A percentile compares a stretch with the other conserved stretches of the same genome.
phyloP scores from a whole-genome alignment of 371 early-diverging fungal genomes.

The Lichtheimia hyalospora region DNA sequence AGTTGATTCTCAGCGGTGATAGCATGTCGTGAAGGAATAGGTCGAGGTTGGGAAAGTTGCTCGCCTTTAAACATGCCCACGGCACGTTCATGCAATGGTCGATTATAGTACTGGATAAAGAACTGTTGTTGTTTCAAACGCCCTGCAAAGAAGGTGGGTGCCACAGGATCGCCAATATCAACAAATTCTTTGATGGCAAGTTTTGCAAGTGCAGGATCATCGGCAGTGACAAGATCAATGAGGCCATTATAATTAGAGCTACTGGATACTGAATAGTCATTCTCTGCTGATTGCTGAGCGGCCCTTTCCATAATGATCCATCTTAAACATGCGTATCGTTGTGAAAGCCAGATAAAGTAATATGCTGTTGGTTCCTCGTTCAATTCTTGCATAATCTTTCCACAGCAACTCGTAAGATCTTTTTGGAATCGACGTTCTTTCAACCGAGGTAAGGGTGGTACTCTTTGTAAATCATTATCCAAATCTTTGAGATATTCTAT shows the following conservation, averaged over 20 bases:
- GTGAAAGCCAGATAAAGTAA: slow-evolving; percentile 41
- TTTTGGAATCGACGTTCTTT: slow-evolving; percentile 43
- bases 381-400: slow-evolving; percentile 31
- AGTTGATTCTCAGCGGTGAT: background rate
- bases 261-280: slow-evolving; percentile 32
- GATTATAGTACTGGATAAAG: slow-evolving; percentile 26
- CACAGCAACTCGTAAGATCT: slow-evolving; percentile 34
- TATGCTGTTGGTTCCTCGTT: slow-evolving; percentile 13
- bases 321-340: slow-evolving; percentile 36
- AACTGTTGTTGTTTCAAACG: slow-evolving; percentile 33
- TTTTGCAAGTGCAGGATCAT: slow-evolving; percentile 28
- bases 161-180: slow-evolving; percentile 39
- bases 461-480: slow-evolving; percentile 8
- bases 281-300: slow-evolving; percentile 34
- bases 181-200: slow-evolving; percentile 47
- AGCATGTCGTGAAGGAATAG: slow-evolving; percentile 10
- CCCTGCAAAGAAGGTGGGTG: slow-evolving; percentile 39
- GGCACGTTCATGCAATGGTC: slow-evolving; percentile 28
- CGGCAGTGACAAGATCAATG: slow-evolving; percentile 26
- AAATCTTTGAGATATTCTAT: slow-evolving; percentile 13
- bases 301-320: slow-evolving; percentile 36
- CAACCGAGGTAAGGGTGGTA: slow-evolving; percentile 28
- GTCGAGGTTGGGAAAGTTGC: slow-evolving; percentile 26
- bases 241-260: slow-evolving; percentile 47
- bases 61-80: slow-evolving; percentile 41